Percentiles rank a stretch among this genome's conserved stretches.
Conservation (phyloP, 1,284 basidiomycete genomes). For the Tilletia indica region DNA sequence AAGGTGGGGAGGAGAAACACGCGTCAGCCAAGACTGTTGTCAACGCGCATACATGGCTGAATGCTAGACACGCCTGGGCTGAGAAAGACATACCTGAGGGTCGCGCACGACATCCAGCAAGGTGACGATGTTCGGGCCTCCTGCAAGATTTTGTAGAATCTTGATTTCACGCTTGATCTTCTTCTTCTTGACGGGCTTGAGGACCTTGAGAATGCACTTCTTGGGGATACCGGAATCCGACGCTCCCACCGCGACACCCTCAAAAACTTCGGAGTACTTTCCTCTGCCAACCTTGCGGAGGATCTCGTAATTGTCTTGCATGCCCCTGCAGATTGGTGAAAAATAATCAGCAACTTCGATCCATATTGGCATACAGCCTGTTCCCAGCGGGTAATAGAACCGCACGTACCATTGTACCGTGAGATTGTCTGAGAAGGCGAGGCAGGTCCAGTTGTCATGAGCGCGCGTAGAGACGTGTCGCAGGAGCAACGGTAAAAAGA, state of each 20-base stretch:
- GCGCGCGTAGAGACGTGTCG: not conserved
- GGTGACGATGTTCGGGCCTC: constrained; percentile 82
- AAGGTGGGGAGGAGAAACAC: not conserved
- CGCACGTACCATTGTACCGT: constrained; percentile 43
- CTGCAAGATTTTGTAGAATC: constrained; percentile 92
- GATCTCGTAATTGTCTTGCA: constrained; percentile 96
- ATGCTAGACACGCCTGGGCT: not conserved
- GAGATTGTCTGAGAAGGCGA: constrained; percentile 39
- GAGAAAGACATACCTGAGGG: constrained; percentile 57
- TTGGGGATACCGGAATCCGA: constrained; percentile 59
- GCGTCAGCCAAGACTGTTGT: not conserved
- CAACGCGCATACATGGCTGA: not conserved
- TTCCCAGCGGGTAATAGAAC: not conserved
- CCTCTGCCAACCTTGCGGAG: constrained; percentile 93
- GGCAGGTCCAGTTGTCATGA: too few relatives aligned
- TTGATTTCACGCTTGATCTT: constrained; percentile 99
- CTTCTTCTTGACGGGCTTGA: constrained; percentile 99
- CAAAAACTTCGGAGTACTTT: constrained; percentile 77
- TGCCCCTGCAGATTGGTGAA: constrained; percentile 37
- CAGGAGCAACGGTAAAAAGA: not conserved
- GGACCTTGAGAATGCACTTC: constrained; percentile 96
- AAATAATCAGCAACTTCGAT: not conserved
- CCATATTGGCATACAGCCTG: not conserved
- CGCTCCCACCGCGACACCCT: constrained; percentile 82
- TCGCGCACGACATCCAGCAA: constrained; percentile 94